Percentiles rank a stretch among this genome's conserved stretches.
Evolutionary conservation across 73 alveolate species (phyloP).

Genomic region (Urostyla sp.): DNA sequence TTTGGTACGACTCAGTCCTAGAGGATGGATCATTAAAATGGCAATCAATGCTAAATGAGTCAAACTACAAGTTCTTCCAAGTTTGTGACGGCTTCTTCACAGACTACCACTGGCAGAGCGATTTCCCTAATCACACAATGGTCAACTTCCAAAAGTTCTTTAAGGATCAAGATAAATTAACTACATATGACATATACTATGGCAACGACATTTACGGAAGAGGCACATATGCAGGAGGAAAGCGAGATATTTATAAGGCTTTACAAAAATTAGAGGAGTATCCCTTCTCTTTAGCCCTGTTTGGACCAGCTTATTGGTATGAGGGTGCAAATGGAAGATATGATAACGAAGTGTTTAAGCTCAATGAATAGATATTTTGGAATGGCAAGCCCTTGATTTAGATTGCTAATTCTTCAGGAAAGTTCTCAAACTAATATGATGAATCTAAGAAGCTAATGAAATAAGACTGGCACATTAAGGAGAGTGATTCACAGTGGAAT

Average conservation of each 20-base stretch:
- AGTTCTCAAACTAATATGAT: neutral
- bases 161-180: neutral
- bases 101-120: conserved; percentile 78
- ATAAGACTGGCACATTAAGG: conserved; percentile 19
- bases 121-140: conserved; percentile 37
- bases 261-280: conserved; percentile 58
- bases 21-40: conserved; percentile 68
- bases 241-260: conserved; percentile 65
- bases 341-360: conserved; percentile 17
- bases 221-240: conserved; percentile 87
- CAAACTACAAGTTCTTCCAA: conserved; percentile 57
- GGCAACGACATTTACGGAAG: conserved; percentile 86
- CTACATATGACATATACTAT: conserved; percentile 58
- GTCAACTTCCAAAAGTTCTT: neutral
- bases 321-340: conserved; percentile 48
- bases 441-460: neutral
- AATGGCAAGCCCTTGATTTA: conserved; percentile 52
- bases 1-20: conserved; percentile 78
- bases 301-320: conserved; percentile 77
- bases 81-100: conserved; percentile 74
- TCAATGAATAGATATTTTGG: conserved; percentile 76
- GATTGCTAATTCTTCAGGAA: conserved; percentile 53
- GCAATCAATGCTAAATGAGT: conserved; percentile 69
- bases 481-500: neutral
- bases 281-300: conserved; percentile 69